Percentiles rank a stretch among this genome's conserved stretches.
Evolutionary conservation across 1,284 basidiomycete genomes (phyloP).

Genomic region (Entoloma clypeatum): DNA sequence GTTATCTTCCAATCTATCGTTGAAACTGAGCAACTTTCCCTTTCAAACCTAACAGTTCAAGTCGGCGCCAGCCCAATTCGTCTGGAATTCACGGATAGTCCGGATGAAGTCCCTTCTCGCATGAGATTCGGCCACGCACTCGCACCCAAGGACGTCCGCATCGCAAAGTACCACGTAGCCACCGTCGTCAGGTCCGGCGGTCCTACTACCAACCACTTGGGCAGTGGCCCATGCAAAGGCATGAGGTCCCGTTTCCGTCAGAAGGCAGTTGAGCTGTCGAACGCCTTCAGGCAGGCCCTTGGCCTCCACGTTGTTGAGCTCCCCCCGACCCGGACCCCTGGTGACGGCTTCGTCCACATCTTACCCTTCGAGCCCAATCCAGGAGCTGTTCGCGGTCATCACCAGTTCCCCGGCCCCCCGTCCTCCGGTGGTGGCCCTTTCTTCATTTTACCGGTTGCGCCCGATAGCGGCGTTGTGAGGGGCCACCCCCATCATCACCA

Average conservation of each 20-base stretch:
- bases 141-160: conserved; percentile 11
- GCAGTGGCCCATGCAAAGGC: conserved; percentile 20
- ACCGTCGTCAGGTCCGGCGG: conserved; percentile 12
- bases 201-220: conserved; percentile 15
- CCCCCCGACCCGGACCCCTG: conserved; percentile 8
- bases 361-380: conserved; percentile 36
- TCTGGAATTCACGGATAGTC: conserved; percentile 24
- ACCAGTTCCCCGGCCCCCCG: conserved; percentile 17
- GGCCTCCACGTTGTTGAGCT: conserved; percentile 43
- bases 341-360: conserved; percentile 26
- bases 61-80: conserved; percentile 31
- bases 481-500: conserved; percentile 24
- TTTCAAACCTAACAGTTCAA: conserved; percentile 18
- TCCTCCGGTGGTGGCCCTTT: conserved; percentile 19
- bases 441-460: conserved; percentile 34
- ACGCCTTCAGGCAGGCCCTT: conserved; percentile 46
- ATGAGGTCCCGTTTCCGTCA: conserved; percentile 27
- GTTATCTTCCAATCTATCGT: conserved; percentile 2
- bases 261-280: conserved; percentile 45
- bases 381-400: too few species aligned
- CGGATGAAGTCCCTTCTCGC: conserved; percentile 9
- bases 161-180: conserved; percentile 5
- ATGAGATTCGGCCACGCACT: conserved; percentile 32
- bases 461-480: conserved; percentile 22
- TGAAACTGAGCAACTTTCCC: conserved; percentile 1